Percentiles rank a stretch among this genome's conserved stretches.
These are phyloP conservation scores for Lichtheimia hyalospora DNA, from an alignment of 371 early-diverging fungal genomes.

Conservation along the genomic window DNA sequence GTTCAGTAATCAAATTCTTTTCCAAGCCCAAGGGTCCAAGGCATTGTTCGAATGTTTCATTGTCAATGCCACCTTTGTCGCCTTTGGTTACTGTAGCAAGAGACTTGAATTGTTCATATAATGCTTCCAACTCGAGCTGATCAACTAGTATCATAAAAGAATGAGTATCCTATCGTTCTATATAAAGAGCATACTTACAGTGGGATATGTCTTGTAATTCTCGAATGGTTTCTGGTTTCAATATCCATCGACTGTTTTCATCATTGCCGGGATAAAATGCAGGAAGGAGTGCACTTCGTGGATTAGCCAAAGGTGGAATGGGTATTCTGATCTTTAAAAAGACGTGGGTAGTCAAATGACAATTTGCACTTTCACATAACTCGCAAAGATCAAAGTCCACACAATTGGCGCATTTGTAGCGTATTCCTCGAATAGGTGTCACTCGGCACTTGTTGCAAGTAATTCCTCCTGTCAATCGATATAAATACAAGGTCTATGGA, in stretches of 20 bases:
- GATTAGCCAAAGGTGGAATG: constrained; percentile 91
- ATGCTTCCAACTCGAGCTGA: constrained; percentile 78
- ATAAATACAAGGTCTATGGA: background rate
- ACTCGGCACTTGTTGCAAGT: constrained; percentile 90
- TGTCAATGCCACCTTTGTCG: constrained; percentile 67
- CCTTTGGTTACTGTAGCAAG: constrained; percentile 61
- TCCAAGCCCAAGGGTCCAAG: constrained; percentile 86
- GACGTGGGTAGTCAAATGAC: constrained; percentile 80
- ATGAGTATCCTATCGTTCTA: background rate
- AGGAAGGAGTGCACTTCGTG: constrained; percentile 77
- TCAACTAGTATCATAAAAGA: constrained; percentile 56
- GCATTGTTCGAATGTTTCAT: constrained; percentile 80
- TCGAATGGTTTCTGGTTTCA: constrained; percentile 34
- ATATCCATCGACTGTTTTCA: constrained; percentile 20
- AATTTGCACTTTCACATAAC: constrained; percentile 78
- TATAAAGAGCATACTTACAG: constrained; percentile 50
- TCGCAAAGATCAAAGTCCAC: constrained; percentile 94
- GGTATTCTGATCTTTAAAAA: constrained; percentile 92
- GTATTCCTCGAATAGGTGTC: constrained; percentile 85
- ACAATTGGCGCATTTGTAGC: constrained; percentile 94
- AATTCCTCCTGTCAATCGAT: constrained; percentile 67
- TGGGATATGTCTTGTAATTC: constrained; percentile 68
- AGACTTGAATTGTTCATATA: constrained; percentile 84
- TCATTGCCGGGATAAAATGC: constrained; percentile 75
- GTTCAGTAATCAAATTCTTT: constrained; percentile 82